Evolutionary conservation across 2,329 filamentous ascomycete species (phyloP), one percentile per base, ranked within the genome.

Genomic region (Colletotrichum sojae): DNA sequence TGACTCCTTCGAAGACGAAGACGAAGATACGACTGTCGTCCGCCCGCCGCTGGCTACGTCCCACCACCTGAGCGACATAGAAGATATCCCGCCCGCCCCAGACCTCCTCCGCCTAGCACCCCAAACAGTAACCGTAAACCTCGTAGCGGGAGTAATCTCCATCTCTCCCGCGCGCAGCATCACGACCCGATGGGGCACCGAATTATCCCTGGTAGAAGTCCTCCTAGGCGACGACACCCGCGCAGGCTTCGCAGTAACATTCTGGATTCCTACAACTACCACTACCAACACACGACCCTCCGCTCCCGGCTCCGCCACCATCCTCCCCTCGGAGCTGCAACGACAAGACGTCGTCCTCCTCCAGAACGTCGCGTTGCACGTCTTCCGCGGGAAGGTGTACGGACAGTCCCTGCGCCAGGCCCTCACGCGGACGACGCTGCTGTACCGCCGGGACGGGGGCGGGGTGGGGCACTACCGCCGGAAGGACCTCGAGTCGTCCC

Each of bases 181-280:
- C 20, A 87, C 84, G 36, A 93, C 94, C 0, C 86, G 88, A 46
- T 91, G 88, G 82, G 88, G 91, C 27, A 80, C 81, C 12, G 83
- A 84, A 6, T 85, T 91, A 59, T 88, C 92, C 6, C 85, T 97
- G 3, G 83, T 95, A 48, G 94, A 97, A 78, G 79, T 96, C 2
- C 83, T 95, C 1, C 89, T 98, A 1, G 95, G 93, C 5, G 95
- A 98, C 78, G 93, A 97, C 59, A 97, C 94, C 0, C 89, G 86
- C 71, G 89, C 93, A 0, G 92, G 92, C 2, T 97, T 98, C 80
- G 89, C 86, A 31, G 85, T 98, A 63, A 95, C 92, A 3, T 94
- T 97, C 77, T 98, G 95, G 95, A 82, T 97, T 2, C 81, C 86
- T 4, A 72, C 71, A 4, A 72, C 83, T 13, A 16, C 39, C 2